These are phyloP conservation scores for Bruguiera sexangula DNA, from an alignment of 345 rosid species.

Conservation along the genomic window DNA sequence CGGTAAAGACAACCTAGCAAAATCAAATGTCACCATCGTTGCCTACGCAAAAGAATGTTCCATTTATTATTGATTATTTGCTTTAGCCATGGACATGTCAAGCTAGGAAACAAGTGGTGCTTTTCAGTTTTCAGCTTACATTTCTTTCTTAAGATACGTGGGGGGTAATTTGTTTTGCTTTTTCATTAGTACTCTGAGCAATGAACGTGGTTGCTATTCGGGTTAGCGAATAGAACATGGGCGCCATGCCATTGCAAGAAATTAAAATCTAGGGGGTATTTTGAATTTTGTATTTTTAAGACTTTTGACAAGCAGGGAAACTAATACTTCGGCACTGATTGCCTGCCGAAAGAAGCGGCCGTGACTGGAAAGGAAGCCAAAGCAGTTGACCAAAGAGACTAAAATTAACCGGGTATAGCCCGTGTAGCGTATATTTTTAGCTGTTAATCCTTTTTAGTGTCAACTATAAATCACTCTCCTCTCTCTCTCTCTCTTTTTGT, in stretches of 20 bases:
- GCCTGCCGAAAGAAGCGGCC: constrained; percentile 34
- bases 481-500: neutral
- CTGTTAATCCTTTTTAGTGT: neutral
- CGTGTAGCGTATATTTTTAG: neutral
- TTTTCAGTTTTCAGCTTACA: neutral
- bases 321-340: neutral
- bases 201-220: no score
- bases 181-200: no score
- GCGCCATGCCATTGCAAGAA: neutral
- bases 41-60: neutral
- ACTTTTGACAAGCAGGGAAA: no score
- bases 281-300: neutral
- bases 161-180: no score
- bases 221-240: constrained; percentile 19
- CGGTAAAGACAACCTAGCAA: neutral
- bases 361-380: neutral
- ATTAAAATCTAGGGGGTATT: constrained; percentile 1
- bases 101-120: neutral
- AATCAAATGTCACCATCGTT: neutral
- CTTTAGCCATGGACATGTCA: neutral
- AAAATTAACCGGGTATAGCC: neutral
- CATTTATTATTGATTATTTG: neutral
- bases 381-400: neutral
- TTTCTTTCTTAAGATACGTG: no score
- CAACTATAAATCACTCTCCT: no score